phyloP scores from a whole-genome alignment of 208 protist genomes.

The Herpetomonas tarakana region DNA sequence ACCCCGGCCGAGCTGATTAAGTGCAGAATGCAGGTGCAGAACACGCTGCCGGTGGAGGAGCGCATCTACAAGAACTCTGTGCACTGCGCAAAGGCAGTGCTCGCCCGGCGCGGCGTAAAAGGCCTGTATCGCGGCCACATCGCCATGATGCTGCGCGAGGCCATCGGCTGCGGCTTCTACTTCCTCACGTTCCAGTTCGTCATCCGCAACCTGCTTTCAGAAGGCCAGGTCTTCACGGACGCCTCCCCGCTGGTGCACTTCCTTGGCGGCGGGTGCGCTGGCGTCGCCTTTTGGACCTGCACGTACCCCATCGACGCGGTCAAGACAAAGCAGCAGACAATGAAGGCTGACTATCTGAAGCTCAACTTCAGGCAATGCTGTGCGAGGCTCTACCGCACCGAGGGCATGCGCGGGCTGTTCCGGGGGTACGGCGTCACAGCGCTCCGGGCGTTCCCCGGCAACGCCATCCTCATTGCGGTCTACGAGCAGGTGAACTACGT shows the following conservation, averaged over 20 bases:
- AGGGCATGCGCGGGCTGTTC: conserved; percentile 82
- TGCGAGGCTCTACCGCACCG: conserved; percentile 71
- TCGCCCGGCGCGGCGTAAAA: conserved; percentile 52
- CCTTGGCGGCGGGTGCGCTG: conserved; percentile 82
- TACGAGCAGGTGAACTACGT: conserved; percentile 84
- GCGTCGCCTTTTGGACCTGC: conserved; percentile 87
- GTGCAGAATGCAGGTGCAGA: conserved; percentile 92
- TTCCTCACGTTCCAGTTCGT: conserved; percentile 83
- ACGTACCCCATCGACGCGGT: conserved; percentile 89
- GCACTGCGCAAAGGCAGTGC: conserved; percentile 67
- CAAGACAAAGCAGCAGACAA: conserved; percentile 90
- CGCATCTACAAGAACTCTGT: conserved; percentile 81
- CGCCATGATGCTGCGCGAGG: conserved; percentile 87
- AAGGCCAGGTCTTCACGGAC: conserved; percentile 68
- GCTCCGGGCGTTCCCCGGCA: conserved; percentile 88
- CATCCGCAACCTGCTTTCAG: conserved; percentile 58
- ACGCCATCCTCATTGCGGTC: conserved; percentile 87
- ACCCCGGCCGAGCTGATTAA: conserved; percentile 91
- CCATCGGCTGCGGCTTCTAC: conserved; percentile 80
- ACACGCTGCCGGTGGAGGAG: conserved; percentile 69
- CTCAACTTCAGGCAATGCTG: conserved; percentile 73
- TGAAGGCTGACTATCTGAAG: conserved; percentile 75
- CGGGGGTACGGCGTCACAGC: conserved; percentile 86
- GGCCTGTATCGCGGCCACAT: conserved; percentile 85
- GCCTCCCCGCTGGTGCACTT: conserved; percentile 75